Base-by-base conservation (phyloP, 768 basidiomycete genomes). In the Exsudoporus frostii region DNA sequence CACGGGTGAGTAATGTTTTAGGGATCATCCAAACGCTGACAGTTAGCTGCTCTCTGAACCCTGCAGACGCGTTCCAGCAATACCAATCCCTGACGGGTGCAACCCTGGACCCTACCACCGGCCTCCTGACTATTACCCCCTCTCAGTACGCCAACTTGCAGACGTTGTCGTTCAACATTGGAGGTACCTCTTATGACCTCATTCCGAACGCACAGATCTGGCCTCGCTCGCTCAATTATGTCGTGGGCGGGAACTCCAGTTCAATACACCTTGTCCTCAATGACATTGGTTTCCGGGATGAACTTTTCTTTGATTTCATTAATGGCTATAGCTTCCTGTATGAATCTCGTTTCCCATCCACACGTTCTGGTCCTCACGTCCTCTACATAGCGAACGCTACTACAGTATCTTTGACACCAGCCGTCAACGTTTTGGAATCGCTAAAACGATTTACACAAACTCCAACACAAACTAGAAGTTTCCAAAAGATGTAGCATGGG, bases 361-460 rank as follows among this genome's bases (percentile, higher is more conserved):
- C 19, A 11, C 20, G 27, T 38, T 27, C 13, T 22, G 13, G 8
- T 24, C 8, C 47, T 48, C 13, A 48, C n/a, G 27, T 25, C 17
- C n/a, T 30, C 4, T 8, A 10, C 14, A 43, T 19, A 61, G 61
- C 5, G 71, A 77, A 62, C 70, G 77, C 34, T 36, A 36, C 34
- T 34, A 17, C 34, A 34, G 34, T 8, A 34, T 34, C 34, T 34
- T 38, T 58, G 73, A 76, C 55, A 67, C 71, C 32, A 59, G 53
- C 8, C 76, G 71, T 60, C 60, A 47, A 30, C 71, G 56, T 5
- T 62, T 78, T 30, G 77, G 76, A 20, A 65, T 79, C 34, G 77
- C 77, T 2, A 71, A 59, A 39, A 76, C 74, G 1, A 14, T 54
- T 1, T 68, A 72, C 24, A 43, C 41, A 10, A 17, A 36, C 13